Evolutionary conservation across 495 filamentous ascomycete genomes (phyloP).

Genomic region (Trichoderma erinaceum): DNA sequence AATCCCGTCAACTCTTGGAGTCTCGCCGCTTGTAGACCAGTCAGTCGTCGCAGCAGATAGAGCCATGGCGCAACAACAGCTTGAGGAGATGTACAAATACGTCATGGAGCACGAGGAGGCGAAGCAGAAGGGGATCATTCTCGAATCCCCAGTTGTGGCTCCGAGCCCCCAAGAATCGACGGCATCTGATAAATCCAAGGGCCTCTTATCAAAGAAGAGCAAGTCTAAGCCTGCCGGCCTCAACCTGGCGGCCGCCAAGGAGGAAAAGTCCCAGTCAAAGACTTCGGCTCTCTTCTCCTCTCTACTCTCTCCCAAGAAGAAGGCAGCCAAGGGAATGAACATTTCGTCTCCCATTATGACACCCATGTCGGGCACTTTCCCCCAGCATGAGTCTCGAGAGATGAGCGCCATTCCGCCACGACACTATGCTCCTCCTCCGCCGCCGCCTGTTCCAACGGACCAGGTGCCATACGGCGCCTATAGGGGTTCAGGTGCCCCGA

Average conservation of each 20-base stretch:
- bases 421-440: constrained; percentile 42
- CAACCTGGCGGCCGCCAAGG: constrained; percentile 32
- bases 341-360: constrained; percentile 54
- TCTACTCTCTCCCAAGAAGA: constrained; percentile 46
- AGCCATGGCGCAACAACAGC: constrained; percentile 64
- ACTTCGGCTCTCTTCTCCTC: constrained; percentile 46
- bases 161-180: constrained; percentile 27
- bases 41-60: constrained; percentile 66
- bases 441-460: constrained; percentile 32
- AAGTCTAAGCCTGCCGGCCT: constrained; percentile 44
- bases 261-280: constrained; percentile 38
- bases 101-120: constrained; percentile 84
- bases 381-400: constrained; percentile 40
- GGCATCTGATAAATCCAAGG: constrained; percentile 11
- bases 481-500: constrained; percentile 27
- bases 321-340: constrained; percentile 35
- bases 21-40: constrained; percentile 57
- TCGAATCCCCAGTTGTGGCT: constrained; percentile 25
- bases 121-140: constrained; percentile 44
- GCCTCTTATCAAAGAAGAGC: constrained; percentile 24
- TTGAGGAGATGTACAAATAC: constrained; percentile 84
- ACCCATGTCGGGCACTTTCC: constrained; percentile 47
- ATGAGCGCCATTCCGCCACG: constrained; percentile 47
- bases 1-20: constrained; percentile 36
- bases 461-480: constrained; percentile 36